Evolutionary conservation across 352 stramenopile species (phyloP).

Genomic region (Phytophthora pistaciae): DNA sequence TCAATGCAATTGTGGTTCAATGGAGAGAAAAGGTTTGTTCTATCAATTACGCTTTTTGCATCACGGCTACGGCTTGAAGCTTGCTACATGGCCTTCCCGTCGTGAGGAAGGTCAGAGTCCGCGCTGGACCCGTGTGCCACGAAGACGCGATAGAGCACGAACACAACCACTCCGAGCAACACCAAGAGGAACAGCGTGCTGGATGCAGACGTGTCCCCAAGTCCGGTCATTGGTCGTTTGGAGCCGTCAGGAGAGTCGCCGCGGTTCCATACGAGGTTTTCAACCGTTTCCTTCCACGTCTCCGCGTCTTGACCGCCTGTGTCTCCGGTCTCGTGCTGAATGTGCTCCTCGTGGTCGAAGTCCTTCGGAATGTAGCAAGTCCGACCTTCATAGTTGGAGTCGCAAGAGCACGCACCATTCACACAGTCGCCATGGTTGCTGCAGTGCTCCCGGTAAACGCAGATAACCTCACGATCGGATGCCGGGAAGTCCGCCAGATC

Average conservation of each 20-base stretch:
- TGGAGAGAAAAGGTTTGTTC: neutral
- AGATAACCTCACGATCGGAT: constrained; percentile 56
- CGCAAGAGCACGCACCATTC: constrained; percentile 81
- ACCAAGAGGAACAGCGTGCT: constrained; percentile 52
- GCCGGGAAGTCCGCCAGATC: constrained; percentile 49
- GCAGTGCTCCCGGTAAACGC: constrained; percentile 86
- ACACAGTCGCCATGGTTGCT: constrained; percentile 84
- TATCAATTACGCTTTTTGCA: constrained; percentile 30
- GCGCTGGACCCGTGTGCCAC: constrained; percentile 2
- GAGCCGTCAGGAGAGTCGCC: constrained; percentile 27
- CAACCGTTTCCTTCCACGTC: constrained; percentile 73
- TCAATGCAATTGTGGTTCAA: neutral
- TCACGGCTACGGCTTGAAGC: constrained; percentile 29
- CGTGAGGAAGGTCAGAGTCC: constrained; percentile 29
- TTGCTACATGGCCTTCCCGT: constrained; percentile 41
- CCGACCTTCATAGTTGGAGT: constrained; percentile 74
- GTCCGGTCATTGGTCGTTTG: constrained; percentile 34
- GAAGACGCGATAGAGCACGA: constrained; percentile 56
- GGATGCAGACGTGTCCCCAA: constrained; percentile 37
- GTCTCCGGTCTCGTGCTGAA: constrained; percentile 35
- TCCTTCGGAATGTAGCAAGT: constrained; percentile 88
- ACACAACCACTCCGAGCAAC: constrained; percentile 54
- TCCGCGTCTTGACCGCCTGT: constrained; percentile 42
- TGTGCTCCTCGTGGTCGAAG: constrained; percentile 41
- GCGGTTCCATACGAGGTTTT: constrained; percentile 65